phyloP scores from a whole-genome alignment of 2,329 filamentous ascomycete species.

The Dendrostoma leiphaemia region DNA sequence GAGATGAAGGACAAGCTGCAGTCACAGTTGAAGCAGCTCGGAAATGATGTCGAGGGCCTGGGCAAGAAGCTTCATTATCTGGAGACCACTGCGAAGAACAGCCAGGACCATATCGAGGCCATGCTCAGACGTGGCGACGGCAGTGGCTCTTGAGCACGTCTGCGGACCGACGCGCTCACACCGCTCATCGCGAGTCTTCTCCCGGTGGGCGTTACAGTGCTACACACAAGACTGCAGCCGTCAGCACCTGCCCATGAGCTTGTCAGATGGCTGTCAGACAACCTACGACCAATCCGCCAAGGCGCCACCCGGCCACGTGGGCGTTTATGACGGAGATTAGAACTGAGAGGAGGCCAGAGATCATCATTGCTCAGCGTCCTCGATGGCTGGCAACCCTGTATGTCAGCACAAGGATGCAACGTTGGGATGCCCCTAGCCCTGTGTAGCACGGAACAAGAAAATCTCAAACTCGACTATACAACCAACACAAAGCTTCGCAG shows the following conservation, averaged over 20 bases:
- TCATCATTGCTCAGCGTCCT: not conserved
- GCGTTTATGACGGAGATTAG: not conserved
- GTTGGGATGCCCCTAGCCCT: not conserved
- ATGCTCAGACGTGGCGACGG: constrained; percentile 64
- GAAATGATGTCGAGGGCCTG: constrained; percentile 75
- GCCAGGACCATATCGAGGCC: constrained; percentile 84
- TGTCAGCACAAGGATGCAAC: not conserved
- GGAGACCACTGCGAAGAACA: constrained; percentile 94
- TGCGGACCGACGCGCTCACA: not conserved
- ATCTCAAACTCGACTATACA: not conserved
- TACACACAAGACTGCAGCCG: not conserved
- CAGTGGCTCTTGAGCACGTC: constrained; percentile 23
- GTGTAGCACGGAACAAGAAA: not conserved
- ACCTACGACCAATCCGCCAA: no score
- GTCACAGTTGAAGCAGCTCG: constrained; percentile 70
- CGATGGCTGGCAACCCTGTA: not conserved
- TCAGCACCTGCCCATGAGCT: not conserved
- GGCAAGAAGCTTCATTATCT: constrained; percentile 90
- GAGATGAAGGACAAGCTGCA: constrained; percentile 75
- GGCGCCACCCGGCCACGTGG: no score
- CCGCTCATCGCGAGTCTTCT: constrained; percentile 1
- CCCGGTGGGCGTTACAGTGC: not conserved
- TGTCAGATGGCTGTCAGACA: not conserved
- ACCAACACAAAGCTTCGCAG: not conserved
- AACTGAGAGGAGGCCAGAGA: not conserved